A percentile compares a stretch with the other conserved stretches of the same genome.
These are phyloP conservation scores for Aspergillus bertholletiae DNA, from an alignment of 495 filamentous ascomycete genomes.

Conservation along the genomic window DNA sequence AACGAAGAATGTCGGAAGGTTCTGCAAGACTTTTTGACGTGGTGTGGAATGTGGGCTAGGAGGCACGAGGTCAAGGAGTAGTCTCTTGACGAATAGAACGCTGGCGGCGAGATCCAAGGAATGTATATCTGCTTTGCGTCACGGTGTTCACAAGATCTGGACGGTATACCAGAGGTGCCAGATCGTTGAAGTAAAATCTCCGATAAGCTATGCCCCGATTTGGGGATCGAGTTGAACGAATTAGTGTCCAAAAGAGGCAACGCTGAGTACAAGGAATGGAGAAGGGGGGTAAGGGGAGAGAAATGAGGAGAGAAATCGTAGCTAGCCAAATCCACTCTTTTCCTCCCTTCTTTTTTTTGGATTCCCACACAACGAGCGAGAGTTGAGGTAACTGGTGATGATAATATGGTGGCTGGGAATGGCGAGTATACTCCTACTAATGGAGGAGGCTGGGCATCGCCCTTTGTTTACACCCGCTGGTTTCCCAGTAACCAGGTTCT, in stretches of 20 bases:
- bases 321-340: slow-evolving; percentile 29
- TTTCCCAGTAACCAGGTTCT: slow-evolving; percentile 32
- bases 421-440: slow-evolving; percentile 29
- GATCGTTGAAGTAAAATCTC: slow-evolving; percentile 2
- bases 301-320: slow-evolving; percentile 28
- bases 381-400: background rate
- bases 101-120: background rate
- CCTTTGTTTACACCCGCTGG: slow-evolving; percentile 41
- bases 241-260: slow-evolving; percentile 14
- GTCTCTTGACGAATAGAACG: background rate
- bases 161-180: slow-evolving; percentile 7
- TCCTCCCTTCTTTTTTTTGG: background rate
- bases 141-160: slow-evolving; percentile 9
- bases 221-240: background rate
- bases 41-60: slow-evolving; percentile 27
- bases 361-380: background rate
- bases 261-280: slow-evolving; percentile 14
- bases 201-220: slow-evolving; percentile 4
- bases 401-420: slow-evolving; percentile 24
- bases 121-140: too few species aligned
- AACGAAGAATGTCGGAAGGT: slow-evolving; percentile 5
- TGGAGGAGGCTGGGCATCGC: slow-evolving; percentile 45
- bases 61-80: slow-evolving; percentile 19
- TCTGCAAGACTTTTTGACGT: slow-evolving; percentile 1
- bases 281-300: slow-evolving; percentile 19